These are phyloP conservation scores for Fusarium floridanum DNA, from an alignment of 2,329 filamentous ascomycete genomes.

Conservation along the genomic window DNA sequence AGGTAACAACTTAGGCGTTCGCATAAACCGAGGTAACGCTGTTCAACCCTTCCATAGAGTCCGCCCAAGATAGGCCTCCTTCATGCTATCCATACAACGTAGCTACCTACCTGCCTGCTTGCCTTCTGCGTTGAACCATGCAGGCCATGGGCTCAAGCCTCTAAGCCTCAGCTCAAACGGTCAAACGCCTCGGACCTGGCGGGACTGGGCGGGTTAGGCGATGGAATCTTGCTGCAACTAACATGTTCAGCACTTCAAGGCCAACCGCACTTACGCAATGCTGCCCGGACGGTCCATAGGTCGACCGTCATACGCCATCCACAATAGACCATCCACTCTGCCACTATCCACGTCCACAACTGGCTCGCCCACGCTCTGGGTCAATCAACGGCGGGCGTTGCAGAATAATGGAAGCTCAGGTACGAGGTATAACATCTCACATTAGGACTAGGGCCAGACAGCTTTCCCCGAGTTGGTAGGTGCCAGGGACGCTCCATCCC, in stretches of 20 bases:
- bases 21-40: conserved; percentile 36
- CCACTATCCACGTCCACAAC: conserved; percentile 33
- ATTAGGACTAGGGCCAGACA: conserved; percentile 23
- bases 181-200: conserved; percentile 16
- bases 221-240: background rate
- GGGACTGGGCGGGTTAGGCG: conserved; percentile 2
- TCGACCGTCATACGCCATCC: conserved; percentile 32
- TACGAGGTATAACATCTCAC: conserved; percentile 30
- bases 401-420: conserved; percentile 34
- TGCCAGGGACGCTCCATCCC: conserved; percentile 40
- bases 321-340: conserved; percentile 34
- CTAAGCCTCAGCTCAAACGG: conserved; percentile 9
- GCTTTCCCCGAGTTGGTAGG: conserved; percentile 41
- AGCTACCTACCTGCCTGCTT: background rate
- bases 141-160: conserved; percentile 13
- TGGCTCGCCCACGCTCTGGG: conserved; percentile 20
- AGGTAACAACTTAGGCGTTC: conserved; percentile 18
- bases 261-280: conserved; percentile 40
- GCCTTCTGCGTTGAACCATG: conserved; percentile 14
- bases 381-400: conserved; percentile 11
- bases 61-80: conserved; percentile 2
- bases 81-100: background rate
- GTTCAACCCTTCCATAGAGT: conserved; percentile 25
- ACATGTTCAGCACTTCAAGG: conserved; percentile 9
- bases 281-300: conserved; percentile 26